These are phyloP conservation scores for Camelina sativa DNA, from an alignment of 345 rosid genomes.

Conservation along the genomic window DNA sequence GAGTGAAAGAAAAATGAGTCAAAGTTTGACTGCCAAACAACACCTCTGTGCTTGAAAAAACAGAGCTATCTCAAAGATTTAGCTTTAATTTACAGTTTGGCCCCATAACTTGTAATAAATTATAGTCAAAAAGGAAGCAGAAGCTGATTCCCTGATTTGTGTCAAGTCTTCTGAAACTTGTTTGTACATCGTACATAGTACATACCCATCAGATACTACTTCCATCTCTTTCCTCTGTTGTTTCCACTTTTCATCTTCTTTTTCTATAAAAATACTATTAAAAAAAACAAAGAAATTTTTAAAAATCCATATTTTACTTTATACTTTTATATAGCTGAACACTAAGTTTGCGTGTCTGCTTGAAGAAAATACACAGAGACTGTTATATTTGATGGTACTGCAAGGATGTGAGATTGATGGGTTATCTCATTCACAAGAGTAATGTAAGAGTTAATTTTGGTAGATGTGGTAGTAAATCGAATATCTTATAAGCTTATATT, in stretches of 20 bases:
- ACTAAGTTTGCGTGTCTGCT: conserved; percentile 10
- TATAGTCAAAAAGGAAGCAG: background rate
- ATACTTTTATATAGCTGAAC: background rate
- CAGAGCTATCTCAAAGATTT: conserved; percentile 4
- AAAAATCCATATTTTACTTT: too few relatives aligned
- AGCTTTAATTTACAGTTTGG: conserved; percentile 7
- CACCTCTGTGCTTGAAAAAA: background rate
- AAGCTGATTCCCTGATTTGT: background rate
- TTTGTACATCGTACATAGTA: background rate
- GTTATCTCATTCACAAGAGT: too few relatives aligned
- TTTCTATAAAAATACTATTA: too few relatives aligned
- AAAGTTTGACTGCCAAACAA: background rate
- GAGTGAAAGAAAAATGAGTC: conserved; percentile 16
- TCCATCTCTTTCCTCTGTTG: conserved; percentile 12
- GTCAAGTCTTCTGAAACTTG: background rate
- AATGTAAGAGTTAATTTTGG: too few relatives aligned
- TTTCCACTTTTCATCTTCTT: too few relatives aligned
- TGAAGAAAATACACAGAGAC: background rate
- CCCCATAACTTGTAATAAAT: background rate
- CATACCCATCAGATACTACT: background rate
- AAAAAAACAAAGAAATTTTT: too few relatives aligned
- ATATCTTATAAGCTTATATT: background rate
- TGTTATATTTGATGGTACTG: background rate
- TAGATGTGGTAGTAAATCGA: background rate
- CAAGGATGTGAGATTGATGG: too few relatives aligned